Evolutionary conservation across 768 basidiomycete species (phyloP), one percentile per base, ranked within the genome.

Genomic region (Sporobolomyces phaffii): DNA sequence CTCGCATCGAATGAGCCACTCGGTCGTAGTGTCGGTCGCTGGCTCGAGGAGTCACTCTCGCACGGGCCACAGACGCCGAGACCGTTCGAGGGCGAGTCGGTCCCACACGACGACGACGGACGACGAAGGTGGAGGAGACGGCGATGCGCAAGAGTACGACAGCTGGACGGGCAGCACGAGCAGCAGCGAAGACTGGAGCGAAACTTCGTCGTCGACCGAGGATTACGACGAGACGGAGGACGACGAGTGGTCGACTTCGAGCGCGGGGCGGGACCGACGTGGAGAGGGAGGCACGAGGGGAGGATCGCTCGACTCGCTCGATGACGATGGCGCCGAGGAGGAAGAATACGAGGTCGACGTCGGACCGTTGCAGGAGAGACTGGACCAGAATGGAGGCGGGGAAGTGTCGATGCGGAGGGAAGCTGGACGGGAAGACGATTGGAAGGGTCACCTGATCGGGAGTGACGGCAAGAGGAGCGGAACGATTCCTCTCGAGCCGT

Each of bases 401-500:
- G 60, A 41, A 64, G 69, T 53, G 31, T 57, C 54, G 68, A 74
- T 58, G 68, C 59, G 65, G 62, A 64, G 60, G 3, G 53, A 73
- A 34, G n/a, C 26, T 53, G 62, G 61, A 14, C 41, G 56, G 38
- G 63, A 48, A 47, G 68, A 74, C 34, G 74, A 66, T 26, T 70
- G 70, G 51, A 73, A 74, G 56, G 72, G 76, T 36, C 69, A 71
- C 31, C 73, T 79, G 68, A 58, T 70, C 29, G 70, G 64, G 13
- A 54, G 59, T 2, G 62, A 64, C 15, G 70, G 70, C 5, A 51
- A 60, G 31, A 64, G 69, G 40, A 62, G 62, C 24, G 62, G 60
- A 38, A 78, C 92, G 64, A 91, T 99, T 52, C 94, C 93, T 38
- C 80, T 99, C 11, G 86, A 88, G 52, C 96, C 96, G 8, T 99